A percentile compares a stretch with the other conserved stretches of the same genome.
These are phyloP conservation scores for Graphilbum fragrans DNA, from an alignment of 2,329 filamentous ascomycete species.

Conservation along the genomic window DNA sequence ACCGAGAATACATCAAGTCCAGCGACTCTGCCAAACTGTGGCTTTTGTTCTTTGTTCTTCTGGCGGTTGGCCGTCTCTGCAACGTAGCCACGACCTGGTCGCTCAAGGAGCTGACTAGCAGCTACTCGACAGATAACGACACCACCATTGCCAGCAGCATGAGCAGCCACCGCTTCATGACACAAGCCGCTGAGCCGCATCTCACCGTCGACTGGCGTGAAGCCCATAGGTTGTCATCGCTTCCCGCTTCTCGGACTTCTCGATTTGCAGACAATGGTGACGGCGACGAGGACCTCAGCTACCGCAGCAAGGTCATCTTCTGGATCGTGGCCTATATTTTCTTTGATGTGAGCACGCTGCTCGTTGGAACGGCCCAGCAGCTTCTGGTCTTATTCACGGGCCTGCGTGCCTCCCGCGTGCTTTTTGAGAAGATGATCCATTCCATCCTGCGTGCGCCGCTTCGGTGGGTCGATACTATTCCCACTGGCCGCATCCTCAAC, in stretches of 20 bases:
- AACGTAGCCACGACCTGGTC: slow-evolving; percentile 19
- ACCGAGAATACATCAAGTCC: slow-evolving; percentile 19
- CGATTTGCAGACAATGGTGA: not conserved
- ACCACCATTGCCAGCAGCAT: not conserved
- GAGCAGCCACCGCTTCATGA: slow-evolving; percentile 5
- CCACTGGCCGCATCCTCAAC: slow-evolving; percentile 28
- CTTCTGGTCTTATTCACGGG: slow-evolving; percentile 18
- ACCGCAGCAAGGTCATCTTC: slow-evolving; percentile 12
- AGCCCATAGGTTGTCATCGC: slow-evolving; percentile 1
- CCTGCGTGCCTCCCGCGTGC: slow-evolving; percentile 16
- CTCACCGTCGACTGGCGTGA: not conserved
- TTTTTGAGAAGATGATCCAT: slow-evolving; percentile 22
- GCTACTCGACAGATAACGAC: slow-evolving; percentile 8
- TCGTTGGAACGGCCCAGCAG: slow-evolving; percentile 12
- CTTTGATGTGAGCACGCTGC: slow-evolving; percentile 13
- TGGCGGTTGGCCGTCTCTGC: slow-evolving; percentile 14
- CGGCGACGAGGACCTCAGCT: slow-evolving; percentile 2
- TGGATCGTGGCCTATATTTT: slow-evolving; percentile 18
- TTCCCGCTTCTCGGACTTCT: not conserved
- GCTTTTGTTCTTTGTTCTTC: slow-evolving; percentile 13
- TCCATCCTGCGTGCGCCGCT: slow-evolving; percentile 26
- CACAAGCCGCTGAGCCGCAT: slow-evolving; percentile 2
- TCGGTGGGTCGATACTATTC: slow-evolving; percentile 26
- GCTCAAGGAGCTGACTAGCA: slow-evolving; percentile 20
- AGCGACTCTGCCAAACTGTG: slow-evolving; percentile 17